Base-by-base conservation (phyloP, 1,284 basidiomycete species). In the Microbotryum violaceum region DNA sequence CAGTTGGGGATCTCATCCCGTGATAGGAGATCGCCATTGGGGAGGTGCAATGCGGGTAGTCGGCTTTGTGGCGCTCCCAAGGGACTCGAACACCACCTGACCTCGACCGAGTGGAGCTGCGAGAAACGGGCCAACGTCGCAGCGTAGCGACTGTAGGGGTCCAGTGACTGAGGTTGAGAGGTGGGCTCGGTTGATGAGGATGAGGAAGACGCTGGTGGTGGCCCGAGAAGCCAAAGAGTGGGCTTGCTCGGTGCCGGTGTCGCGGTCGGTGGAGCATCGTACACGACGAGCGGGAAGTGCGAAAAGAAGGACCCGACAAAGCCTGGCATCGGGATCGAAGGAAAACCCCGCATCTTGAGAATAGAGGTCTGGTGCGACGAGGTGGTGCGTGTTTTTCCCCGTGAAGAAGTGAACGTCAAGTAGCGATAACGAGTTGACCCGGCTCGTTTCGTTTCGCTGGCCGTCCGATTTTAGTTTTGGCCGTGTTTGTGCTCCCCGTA, bases 141-240 rank as follows among this genome's bases (percentile, higher is more conserved):
- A 2, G 54, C 50, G 10, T 53, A 53, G 10, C 63, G 55, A 25
- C 61, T 63, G 10, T 47, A 14, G 8, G 66, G 66, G 54, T 67
- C 66, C 54, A 67, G 58, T 7, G 63, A 62, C 20, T 67, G 60
- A 21, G 29, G 1, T 21, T 60, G 54, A 18, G 60, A 54, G 12
- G 37, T 12, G 6, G 62, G 12, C 4, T 49, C 27, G 48, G 48
- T 27, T 16, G 37, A 18, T 16, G 48, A 12, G 14, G 18, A 21
- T 7, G 21, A 27, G 12, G 48, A 21, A 8, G 48, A 27, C 1
- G n/a, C 25, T 12, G n/a, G 61, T 3, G 66, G 63, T 0, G 66
- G 66, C 0, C 63, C 63, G 49, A 54, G 51, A 0, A 60, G 57
- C 66, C 66, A 67, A 44, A 67, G 37, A 8, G 57, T 61, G 7